A percentile compares a stretch with the other conserved stretches of the same genome.
Evolutionary conservation across 192 early-diverging fungal species (phyloP).

Genomic region (Coemansia sp.): DNA sequence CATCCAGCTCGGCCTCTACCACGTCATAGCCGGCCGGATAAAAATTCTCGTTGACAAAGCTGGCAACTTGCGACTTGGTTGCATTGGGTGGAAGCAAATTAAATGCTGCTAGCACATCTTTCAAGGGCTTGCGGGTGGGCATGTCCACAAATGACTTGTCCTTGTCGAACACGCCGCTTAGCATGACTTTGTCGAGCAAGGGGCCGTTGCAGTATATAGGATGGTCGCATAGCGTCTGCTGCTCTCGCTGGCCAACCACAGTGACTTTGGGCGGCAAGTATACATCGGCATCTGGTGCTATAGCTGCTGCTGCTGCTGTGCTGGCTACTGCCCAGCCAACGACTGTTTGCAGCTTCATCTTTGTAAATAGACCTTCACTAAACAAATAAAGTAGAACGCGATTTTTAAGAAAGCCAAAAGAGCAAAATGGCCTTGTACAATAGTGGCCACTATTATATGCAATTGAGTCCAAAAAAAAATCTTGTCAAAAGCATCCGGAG

Average conservation of each 20-base stretch:
- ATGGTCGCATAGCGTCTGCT: slow-evolving; percentile 52
- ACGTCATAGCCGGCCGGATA: slow-evolving; percentile 56
- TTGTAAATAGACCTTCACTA: slow-evolving; percentile 1
- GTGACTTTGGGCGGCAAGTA: slow-evolving; percentile 17
- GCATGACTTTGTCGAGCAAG: slow-evolving; percentile 57
- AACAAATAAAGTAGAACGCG: slow-evolving; percentile 3
- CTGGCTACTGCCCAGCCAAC: slow-evolving; percentile 1
- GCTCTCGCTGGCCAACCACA: slow-evolving; percentile 7
- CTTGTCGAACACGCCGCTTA: slow-evolving; percentile 57
- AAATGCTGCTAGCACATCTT: slow-evolving; percentile 55
- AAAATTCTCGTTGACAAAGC: slow-evolving; percentile 66
- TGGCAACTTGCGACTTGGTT: slow-evolving; percentile 28
- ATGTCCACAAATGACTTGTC: slow-evolving; percentile 75
- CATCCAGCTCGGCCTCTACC: slow-evolving; percentile 40
- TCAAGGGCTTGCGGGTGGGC: slow-evolving; percentile 62
- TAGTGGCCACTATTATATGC: slow-evolving; percentile 2
- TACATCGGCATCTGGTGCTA: slow-evolving; percentile 1
- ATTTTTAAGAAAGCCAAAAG: not conserved
- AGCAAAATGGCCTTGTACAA: not conserved
- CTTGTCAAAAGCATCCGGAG: too few species aligned
- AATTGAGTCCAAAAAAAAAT: too few species aligned
- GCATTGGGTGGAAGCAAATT: slow-evolving; percentile 35
- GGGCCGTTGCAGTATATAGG: slow-evolving; percentile 69
- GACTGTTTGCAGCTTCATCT: slow-evolving; percentile 5
- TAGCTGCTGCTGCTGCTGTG: slow-evolving; percentile 1